Base-by-base conservation (phyloP, 495 filamentous ascomycete species). In the Neurospora pannonica region DNA sequence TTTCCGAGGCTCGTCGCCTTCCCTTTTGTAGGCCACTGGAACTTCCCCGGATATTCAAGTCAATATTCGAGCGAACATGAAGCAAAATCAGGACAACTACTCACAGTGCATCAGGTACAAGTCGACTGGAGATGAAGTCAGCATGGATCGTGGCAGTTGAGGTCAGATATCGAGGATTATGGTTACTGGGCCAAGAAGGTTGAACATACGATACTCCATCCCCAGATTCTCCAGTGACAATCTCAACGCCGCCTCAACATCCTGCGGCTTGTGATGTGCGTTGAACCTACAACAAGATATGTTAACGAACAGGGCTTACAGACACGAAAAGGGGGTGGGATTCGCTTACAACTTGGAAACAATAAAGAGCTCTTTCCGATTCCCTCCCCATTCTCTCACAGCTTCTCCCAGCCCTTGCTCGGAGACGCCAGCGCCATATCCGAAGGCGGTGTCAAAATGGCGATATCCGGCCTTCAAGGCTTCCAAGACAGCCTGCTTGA, bases 381-480 rank as follows among this genome's bases (percentile, higher is more conserved):
- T 73, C 54, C 83, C 76, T 1, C 82, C 78, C 11, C 77, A 78
- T 71, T 83, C 82, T 24, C 80, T 81, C 75, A 84, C 84, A 11
- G 79, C 83, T 71, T 78, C 79, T 1, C 83, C 84, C 71, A 85
- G 79, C 37, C 83, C 83, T 24, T 74, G 77, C 73, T 85, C 84
- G 62, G 84, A 85, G 17, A 43, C 42, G 15, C 39, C 39, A 17
- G 39, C 15, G 10, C 80, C 78, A 39, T 86, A 86, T 5, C 81
- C 76, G 71, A 78, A 76, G 21, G 84, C 83, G 13, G 78, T 78
- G 70, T 86, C 83, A 31, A 85, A 80, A 43, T 85, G 83, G 21
- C 81, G 77, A 74, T 85, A 84, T 0, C 85, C 81, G 17, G 74
- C 54, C 6, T 78, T 74, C 28, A 85, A 74, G 11, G 84, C 82